These are phyloP conservation scores for Beauveria caledonica DNA, from an alignment of 2,329 filamentous ascomycete species.

Conservation along the genomic window DNA sequence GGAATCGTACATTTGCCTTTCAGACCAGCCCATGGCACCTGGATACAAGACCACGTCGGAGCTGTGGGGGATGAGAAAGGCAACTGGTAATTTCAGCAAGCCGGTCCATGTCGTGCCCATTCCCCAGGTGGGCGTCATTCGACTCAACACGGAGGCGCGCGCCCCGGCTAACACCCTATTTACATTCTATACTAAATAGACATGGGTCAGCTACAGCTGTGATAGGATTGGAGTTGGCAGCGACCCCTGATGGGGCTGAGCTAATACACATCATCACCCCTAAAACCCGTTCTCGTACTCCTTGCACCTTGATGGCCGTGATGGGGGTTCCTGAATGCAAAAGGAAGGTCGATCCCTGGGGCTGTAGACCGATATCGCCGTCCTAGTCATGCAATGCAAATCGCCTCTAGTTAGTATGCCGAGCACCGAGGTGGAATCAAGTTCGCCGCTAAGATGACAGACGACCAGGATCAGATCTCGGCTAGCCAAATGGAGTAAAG, in stretches of 20 bases:
- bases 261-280: background rate
- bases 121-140: background rate
- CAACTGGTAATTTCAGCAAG: background rate
- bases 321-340: too few species aligned
- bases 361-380: too few species aligned
- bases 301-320: too few species aligned
- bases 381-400: too few species aligned
- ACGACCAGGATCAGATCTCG: too few species aligned
- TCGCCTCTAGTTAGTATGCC: too few species aligned
- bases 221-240: background rate
- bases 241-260: background rate
- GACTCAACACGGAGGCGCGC: background rate
- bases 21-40: background rate
- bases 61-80: background rate
- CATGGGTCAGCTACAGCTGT: background rate
- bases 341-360: too few species aligned
- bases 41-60: background rate
- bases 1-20: background rate
- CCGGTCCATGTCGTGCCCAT: background rate
- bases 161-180: background rate
- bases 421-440: too few species aligned
- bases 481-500: too few species aligned
- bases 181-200: background rate
- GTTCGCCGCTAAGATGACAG: too few species aligned
- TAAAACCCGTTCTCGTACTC: too few species aligned